A percentile compares a stretch with the other conserved stretches of the same genome.
These are phyloP conservation scores for Suillus subluteus DNA, from an alignment of 768 basidiomycete genomes.

Conservation along the genomic window DNA sequence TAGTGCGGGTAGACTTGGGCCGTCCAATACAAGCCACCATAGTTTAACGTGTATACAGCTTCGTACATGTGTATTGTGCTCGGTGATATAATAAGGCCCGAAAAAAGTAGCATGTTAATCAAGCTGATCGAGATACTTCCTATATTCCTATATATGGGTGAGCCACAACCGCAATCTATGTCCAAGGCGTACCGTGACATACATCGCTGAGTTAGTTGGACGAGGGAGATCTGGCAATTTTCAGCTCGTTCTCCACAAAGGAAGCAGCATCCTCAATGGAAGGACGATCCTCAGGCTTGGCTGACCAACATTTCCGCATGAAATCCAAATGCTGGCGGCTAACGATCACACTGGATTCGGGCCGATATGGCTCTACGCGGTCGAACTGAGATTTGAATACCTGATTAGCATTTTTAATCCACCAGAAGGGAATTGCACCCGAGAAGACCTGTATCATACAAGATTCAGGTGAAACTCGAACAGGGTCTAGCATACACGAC, in stretches of 20 bases:
- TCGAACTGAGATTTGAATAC: background rate
- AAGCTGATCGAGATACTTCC: background rate
- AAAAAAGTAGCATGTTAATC: background rate
- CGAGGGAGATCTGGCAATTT: background rate
- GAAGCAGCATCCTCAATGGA: background rate
- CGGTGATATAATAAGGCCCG: no score
- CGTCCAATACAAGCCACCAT: background rate
- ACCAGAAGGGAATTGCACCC: background rate
- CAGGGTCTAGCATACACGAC: background rate
- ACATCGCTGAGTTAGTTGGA: background rate
- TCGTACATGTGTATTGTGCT: background rate
- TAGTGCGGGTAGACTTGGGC: no score
- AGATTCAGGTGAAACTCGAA: background rate
- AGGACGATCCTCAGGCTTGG: background rate
- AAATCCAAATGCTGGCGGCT: background rate
- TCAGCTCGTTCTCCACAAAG: background rate
- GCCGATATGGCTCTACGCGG: background rate
- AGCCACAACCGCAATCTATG: background rate
- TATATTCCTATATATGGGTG: background rate
- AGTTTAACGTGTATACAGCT: background rate
- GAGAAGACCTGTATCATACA: background rate
- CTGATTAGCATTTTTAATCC: background rate
- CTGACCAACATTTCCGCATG: conserved; percentile 2
- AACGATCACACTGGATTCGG: background rate
- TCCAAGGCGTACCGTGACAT: background rate